phyloP scores from a whole-genome alignment of 1,284 basidiomycete genomes.

The Wolfiporia cocos region DNA sequence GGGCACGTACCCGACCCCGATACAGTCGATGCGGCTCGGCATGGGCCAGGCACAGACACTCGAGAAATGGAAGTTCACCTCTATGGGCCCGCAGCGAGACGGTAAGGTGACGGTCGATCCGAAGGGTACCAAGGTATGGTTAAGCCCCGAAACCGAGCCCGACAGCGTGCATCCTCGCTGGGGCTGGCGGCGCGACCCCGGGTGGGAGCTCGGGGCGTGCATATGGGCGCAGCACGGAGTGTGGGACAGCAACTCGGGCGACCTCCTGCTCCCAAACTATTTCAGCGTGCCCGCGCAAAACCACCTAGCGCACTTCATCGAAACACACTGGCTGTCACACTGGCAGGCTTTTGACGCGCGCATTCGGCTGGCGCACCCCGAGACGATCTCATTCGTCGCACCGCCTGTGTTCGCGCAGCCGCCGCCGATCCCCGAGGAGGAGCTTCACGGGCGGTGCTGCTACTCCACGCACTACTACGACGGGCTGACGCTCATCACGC shows the following conservation, averaged over 20 bases:
- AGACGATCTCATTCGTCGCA: constrained; percentile 88
- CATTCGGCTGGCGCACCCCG: constrained; percentile 72
- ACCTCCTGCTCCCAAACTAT: constrained; percentile 73
- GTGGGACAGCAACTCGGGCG: constrained; percentile 76
- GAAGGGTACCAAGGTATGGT: constrained; percentile 71
- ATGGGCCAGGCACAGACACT: constrained; percentile 84
- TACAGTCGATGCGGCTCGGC: constrained; percentile 81
- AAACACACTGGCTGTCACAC: constrained; percentile 83
- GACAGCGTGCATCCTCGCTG: constrained; percentile 54
- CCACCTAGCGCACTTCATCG: constrained; percentile 59
- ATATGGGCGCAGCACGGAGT: constrained; percentile 93
- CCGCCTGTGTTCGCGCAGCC: constrained; percentile 89
- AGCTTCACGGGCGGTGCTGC: constrained; percentile 68
- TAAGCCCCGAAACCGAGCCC: constrained; percentile 39
- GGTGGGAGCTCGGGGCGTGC: constrained; percentile 84
- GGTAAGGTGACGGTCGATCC: constrained; percentile 83
- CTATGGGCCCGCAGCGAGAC: constrained; percentile 72
- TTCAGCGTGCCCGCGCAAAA: constrained; percentile 41
- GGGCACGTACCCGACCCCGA: constrained; percentile 82
- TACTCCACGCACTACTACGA: constrained; percentile 94
- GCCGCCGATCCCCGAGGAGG: constrained; percentile 53
- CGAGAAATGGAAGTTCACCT: constrained; percentile 81
- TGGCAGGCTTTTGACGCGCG: constrained; percentile 59
- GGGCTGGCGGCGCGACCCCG: constrained; percentile 75
- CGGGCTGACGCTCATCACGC: constrained; percentile 78